Base-by-base conservation (phyloP, 2,329 filamentous ascomycete genomes). In the Thermomyces lanuginosus region DNA sequence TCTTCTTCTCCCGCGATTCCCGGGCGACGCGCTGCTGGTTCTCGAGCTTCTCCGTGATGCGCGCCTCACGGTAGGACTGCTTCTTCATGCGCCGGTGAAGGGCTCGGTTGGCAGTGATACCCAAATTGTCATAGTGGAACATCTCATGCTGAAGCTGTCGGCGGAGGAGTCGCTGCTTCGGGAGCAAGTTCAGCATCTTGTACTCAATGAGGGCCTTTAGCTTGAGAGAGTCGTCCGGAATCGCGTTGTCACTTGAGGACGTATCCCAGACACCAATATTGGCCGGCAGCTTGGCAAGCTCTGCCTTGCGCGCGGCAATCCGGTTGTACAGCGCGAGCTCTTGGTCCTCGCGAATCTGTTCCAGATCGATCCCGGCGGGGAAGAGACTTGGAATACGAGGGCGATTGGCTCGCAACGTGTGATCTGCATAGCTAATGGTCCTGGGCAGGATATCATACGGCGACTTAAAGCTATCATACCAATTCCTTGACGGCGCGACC, bases 1-100 rank as follows among this genome's bases (percentile, higher is more conserved):
- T 92, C 72, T 92, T 89, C 72, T 92, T 92, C 59, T 98, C 89
- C 36, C 91, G 80, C 39, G 79, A 81, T 60, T 95, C 86, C 32
- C 89, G 79, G 21, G 84, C 86, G 52, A 95, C 86, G 31, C 89
- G 81, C 51, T 98, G 89, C 53, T 98, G 84, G 60, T 95, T 95
- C 69, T 98, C 89, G 2, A 98, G 72, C 56, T 93, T 98, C 67
- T 98, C 89, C 0, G 89, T 98, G 39, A 98, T 91, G 31, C 86
- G 77, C 30, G 89, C 89, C 57, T 98, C 89, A 18, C 86, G 76
- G 26, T 95, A 67, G 26, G 78, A 92, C 54, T 93, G 86, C 61
- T 93, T 95, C 75, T 98, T 98, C 63, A 89, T 78, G 26, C 89
- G 76, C 18, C 89, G 78, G 52, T 93, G 93, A 44, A 76, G 70